Percentiles rank a stretch among this genome's conserved stretches.
Evolutionary conservation across 768 basidiomycete species (phyloP).

Genomic region (Leccinum subgranulosum): DNA sequence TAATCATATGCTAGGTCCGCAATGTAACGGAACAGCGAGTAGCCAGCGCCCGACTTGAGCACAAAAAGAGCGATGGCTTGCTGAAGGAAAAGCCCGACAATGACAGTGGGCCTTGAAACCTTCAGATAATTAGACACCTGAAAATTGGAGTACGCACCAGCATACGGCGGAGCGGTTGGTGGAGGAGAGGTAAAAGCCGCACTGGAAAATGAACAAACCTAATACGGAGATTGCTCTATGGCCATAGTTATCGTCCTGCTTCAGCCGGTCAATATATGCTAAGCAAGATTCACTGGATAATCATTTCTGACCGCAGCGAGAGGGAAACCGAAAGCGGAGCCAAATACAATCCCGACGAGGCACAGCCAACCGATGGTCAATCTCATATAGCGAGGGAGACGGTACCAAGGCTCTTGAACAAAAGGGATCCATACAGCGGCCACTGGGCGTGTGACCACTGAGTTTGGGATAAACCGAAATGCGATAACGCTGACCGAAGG

Average conservation of each 20-base stretch:
- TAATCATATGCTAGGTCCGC: constrained; percentile 80
- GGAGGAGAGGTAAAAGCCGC: constrained; percentile 68
- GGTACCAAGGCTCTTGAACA: constrained; percentile 67
- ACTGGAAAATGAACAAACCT: constrained; percentile 78
- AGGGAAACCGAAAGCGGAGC: constrained; percentile 82
- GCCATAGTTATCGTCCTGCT: constrained; percentile 63
- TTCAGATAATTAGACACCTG: neutral
- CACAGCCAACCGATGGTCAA: constrained; percentile 72
- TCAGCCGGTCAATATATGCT: constrained; percentile 11
- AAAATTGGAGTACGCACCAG: constrained; percentile 48
- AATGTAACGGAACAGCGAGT: constrained; percentile 80
- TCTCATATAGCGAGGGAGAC: constrained; percentile 49
- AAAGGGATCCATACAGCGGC: constrained; percentile 64
- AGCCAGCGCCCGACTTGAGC: constrained; percentile 80
- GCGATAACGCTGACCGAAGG: constrained; percentile 56
- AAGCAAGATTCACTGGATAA: constrained; percentile 1
- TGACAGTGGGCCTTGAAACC: constrained; percentile 68
- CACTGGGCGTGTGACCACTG: constrained; percentile 68
- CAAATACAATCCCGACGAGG: constrained; percentile 75
- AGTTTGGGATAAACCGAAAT: constrained; percentile 80
- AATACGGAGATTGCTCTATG: constrained; percentile 81
- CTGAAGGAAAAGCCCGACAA: constrained; percentile 82
- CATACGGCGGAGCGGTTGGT: constrained; percentile 59
- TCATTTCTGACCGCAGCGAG: constrained; percentile 45
- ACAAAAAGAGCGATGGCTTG: constrained; percentile 88